phyloP scores from a whole-genome alignment of 148 eudicot species.

The Vaccinium macrocarpon region DNA sequence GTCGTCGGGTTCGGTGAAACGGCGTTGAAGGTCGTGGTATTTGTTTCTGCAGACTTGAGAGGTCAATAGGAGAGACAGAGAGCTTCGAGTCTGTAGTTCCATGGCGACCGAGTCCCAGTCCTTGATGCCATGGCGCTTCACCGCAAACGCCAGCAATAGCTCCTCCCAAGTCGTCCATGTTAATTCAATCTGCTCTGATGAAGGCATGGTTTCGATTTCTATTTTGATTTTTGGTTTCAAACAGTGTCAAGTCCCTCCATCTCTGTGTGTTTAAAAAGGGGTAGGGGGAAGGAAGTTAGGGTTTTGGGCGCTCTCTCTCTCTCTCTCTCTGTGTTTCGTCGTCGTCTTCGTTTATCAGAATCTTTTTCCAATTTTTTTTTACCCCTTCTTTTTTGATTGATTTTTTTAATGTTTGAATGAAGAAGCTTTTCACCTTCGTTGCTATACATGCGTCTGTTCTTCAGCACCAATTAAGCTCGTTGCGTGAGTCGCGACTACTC shows the following conservation, averaged over 20 bases:
- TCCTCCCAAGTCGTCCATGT: slow-evolving; percentile 47
- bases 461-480: slow-evolving; percentile 1
- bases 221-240: not conserved
- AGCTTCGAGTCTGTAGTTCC: slow-evolving; percentile 32
- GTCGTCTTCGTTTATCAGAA: not conserved
- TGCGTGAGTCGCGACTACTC: not conserved
- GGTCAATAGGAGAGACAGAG: slow-evolving; percentile 17
- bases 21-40: slow-evolving; percentile 29
- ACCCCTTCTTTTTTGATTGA: not conserved
- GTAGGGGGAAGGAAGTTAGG: slow-evolving; percentile 2
- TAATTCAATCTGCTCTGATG: not conserved
- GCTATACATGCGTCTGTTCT: not conserved
- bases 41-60: slow-evolving; percentile 25
- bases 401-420: not conserved
- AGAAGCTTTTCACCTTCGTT: not conserved
- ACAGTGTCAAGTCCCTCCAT: slow-evolving; percentile 19
- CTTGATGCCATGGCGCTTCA: slow-evolving; percentile 36
- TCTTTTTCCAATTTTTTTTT: not conserved
- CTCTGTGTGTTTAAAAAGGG: not conserved
- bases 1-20: slow-evolving; percentile 15
- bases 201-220: not conserved
- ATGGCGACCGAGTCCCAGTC: slow-evolving; percentile 37
- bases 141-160: slow-evolving; percentile 41
- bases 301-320: not conserved
- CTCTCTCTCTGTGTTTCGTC: slow-evolving; percentile 1